Evolutionary conservation across 2,329 filamentous ascomycete genomes (phyloP), one percentile per base, ranked within the genome.

Genomic region (Daldinia eschscholtzii): DNA sequence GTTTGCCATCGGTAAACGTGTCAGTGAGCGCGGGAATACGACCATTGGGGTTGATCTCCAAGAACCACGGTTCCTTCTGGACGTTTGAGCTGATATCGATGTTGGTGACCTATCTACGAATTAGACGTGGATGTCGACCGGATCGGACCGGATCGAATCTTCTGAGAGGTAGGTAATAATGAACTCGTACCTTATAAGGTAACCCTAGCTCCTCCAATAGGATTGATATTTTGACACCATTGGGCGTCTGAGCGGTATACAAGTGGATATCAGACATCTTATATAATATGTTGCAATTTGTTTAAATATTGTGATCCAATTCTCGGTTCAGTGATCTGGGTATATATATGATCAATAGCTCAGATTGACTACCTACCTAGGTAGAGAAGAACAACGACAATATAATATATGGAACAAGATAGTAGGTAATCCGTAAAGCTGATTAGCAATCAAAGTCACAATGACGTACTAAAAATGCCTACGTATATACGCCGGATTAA

Each of bases 21-120:
- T 97, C 94, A 6, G 92, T 96, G 57, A 97, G 76, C 64, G 94
- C 94, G 3, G 94, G 94, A 75, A 97, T 97, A 73, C 94, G 92
- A 71, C 94, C 94, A 79, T 97, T 97, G 71, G 94, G 94, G 81
- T 97, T 97, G 82, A 97, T 97, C 59, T 90, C 89, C 30, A 97
- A 87, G 81, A 95, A 98, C 93, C 93, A 97, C 15, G 88, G 88
- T 79, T 95, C 83, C 78, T 96, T 97, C 76, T 97, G 93, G n/a
- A 83, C 86, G 78, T 93, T 92, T 70, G 92, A 92, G 70, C 79
- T 83, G 66, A 97, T 86, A n/a, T 92, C 86, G 75, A 97, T 89
- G 48, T 87, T 84, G 59, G 91, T 87, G 48, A 82, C 78, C 83
- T 85, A 53, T 3, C 6, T 2, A 4, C 57, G 70, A 10, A 35